phyloP scores from a whole-genome alignment of 1,284 basidiomycete species.

The Ganoderma resinaceum region DNA sequence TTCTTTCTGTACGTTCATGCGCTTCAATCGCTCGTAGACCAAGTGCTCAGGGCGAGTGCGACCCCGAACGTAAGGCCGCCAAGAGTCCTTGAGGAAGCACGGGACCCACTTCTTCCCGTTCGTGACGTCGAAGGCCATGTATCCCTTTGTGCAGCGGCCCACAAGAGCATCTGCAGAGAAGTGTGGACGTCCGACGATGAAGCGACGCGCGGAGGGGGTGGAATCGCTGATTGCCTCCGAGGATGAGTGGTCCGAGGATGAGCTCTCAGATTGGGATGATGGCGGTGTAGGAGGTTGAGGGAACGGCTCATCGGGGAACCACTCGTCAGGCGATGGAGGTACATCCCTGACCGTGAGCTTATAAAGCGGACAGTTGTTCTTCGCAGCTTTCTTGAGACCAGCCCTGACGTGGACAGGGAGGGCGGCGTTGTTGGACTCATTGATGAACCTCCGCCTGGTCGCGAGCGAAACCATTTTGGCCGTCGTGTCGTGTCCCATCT shows the following conservation, averaged over 20 bases:
- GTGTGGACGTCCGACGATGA: constrained; percentile 10
- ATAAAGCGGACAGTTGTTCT: neutral
- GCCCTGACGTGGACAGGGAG: neutral
- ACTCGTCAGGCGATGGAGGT: neutral
- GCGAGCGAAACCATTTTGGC: neutral
- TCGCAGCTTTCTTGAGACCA: constrained; percentile 1
- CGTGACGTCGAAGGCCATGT: constrained; percentile 11
- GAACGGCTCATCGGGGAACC: neutral
- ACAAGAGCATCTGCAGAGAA: constrained; percentile 10
- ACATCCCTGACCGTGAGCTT: neutral
- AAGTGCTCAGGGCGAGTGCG: constrained; percentile 15
- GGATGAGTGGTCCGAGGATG: neutral
- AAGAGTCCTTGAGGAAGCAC: constrained; percentile 19
- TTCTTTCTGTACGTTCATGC: neutral
- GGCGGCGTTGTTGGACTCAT: neutral
- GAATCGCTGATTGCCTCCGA: neutral
- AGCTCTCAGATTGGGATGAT: no score
- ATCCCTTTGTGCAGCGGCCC: constrained; percentile 14
- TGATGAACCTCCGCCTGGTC: neutral
- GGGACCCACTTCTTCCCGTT: neutral
- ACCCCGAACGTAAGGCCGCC: constrained; percentile 12
- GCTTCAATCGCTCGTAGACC: constrained; percentile 8
- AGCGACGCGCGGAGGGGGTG: neutral
- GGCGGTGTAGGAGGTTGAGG: neutral
- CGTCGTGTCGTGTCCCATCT: constrained; percentile 28